A percentile compares a stretch with the other conserved stretches of the same genome.
These are phyloP conservation scores for Cylindricascospora bacillispora DNA, from an alignment of 1,139 yeast species.

Conservation along the genomic window DNA sequence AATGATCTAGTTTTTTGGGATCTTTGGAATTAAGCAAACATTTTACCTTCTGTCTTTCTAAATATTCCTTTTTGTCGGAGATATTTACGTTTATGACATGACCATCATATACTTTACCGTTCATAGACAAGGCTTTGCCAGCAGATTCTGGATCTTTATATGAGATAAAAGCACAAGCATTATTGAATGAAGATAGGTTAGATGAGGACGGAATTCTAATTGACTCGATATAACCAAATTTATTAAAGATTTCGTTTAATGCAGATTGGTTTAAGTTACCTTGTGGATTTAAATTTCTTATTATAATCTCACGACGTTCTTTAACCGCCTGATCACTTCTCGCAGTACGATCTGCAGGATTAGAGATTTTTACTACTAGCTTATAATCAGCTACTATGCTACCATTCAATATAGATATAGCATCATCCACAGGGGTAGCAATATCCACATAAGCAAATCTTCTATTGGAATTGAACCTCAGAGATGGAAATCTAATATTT, in stretches of 20 bases:
- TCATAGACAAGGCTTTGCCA: constrained; percentile 29
- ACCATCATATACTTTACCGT: constrained; percentile 30
- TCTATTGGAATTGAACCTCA: constrained; percentile 42
- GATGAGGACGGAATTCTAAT: constrained; percentile 33
- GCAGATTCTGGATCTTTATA: constrained; percentile 33
- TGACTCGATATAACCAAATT: constrained; percentile 38
- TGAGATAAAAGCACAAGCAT: constrained; percentile 48
- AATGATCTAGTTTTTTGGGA: constrained; percentile 24
- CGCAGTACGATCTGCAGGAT: constrained; percentile 32
- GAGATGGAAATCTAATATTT: constrained; percentile 56
- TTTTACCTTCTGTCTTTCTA: constrained; percentile 23
- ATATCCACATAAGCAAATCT: constrained; percentile 68
- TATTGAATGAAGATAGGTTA: constrained; percentile 22
- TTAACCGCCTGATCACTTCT: constrained; percentile 33
- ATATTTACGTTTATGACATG: constrained; percentile 34
- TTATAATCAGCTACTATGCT: constrained; percentile 22
- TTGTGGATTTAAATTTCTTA: constrained; percentile 39
- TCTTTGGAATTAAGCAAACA: constrained; percentile 14
- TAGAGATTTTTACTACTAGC: constrained; percentile 48
- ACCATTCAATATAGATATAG: constrained; percentile 35
- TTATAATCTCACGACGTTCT: constrained; percentile 43
- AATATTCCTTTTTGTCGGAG: constrained; percentile 29
- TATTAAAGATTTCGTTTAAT: constrained; percentile 27
- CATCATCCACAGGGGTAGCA: constrained; percentile 29
- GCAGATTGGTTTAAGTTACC: constrained; percentile 19